phyloP scores from a whole-genome alignment of 805 yeast genomes.

The Sugiyamaella qingdaonensis region DNA sequence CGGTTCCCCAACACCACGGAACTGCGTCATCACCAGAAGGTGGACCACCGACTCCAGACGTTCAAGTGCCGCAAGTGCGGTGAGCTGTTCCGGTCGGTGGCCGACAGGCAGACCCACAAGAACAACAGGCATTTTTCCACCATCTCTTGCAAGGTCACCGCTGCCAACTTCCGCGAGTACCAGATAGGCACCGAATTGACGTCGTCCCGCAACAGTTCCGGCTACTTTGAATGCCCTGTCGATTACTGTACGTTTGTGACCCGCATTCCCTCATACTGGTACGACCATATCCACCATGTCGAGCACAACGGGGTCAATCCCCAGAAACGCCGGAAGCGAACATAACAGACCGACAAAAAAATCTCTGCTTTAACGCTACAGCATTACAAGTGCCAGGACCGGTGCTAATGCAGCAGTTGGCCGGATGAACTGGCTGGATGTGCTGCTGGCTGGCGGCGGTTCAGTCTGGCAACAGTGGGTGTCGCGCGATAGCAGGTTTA shows the following conservation, averaged over 20 bases:
- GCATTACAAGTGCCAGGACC: too few species aligned
- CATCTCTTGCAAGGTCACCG: conserved; percentile 18
- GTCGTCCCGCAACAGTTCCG: conserved; percentile 20
- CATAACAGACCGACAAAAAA: conserved; percentile 1
- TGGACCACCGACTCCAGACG: conserved; percentile 18
- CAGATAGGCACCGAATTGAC: conserved; percentile 17
- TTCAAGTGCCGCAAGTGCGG: conserved; percentile 27
- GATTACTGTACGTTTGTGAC: conserved; percentile 26
- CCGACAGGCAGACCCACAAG: conserved; percentile 28
- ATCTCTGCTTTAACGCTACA: background rate
- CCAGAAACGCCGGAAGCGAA: conserved; percentile 20
- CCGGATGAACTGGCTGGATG: too few species aligned
- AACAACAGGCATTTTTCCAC: conserved; percentile 25
- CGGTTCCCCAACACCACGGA: conserved; percentile 18
- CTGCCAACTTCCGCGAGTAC: conserved; percentile 22
- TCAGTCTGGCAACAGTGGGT: too few species aligned
- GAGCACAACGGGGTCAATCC: conserved; percentile 27
- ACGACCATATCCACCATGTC: conserved; percentile 25
- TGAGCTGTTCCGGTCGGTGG: conserved; percentile 23
- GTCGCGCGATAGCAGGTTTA: too few species aligned
- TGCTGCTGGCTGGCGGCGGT: too few species aligned
- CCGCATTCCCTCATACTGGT: conserved; percentile 27
- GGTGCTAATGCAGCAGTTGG: too few species aligned
- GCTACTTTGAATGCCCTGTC: conserved; percentile 25
- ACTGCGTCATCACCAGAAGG: conserved; percentile 23